A percentile compares a stretch with the other conserved stretches of the same genome.
Conservation (phyloP, 257 asterid species). For the Lycium ferocissimum region DNA sequence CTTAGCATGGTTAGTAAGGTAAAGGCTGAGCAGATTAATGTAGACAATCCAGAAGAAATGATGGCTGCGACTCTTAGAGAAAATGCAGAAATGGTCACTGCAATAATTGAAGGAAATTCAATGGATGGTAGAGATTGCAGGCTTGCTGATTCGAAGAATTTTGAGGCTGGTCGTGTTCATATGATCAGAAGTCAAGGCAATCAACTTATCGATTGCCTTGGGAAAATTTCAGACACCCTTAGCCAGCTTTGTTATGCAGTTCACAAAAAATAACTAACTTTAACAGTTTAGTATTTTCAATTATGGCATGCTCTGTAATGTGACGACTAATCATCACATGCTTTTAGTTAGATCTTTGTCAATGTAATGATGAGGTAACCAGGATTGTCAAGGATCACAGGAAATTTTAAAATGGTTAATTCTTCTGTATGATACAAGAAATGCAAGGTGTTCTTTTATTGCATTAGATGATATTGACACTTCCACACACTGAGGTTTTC, state of each 20-base stretch:
- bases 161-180: conserved; percentile 55
- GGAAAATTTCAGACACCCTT: conserved; percentile 59
- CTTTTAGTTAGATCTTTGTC: neutral
- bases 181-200: conserved; percentile 65
- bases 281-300: neutral
- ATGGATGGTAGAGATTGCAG: conserved; percentile 56
- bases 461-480: conserved; percentile 9
- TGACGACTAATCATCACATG: conserved; percentile 7
- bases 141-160: conserved; percentile 50
- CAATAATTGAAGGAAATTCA: conserved; percentile 58
- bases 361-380: conserved; percentile 6
- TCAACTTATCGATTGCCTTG: conserved; percentile 67
- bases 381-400: neutral
- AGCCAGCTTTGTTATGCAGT: conserved; percentile 61
- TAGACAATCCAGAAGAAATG: conserved; percentile 50
- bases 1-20: conserved; percentile 30
- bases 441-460: conserved; percentile 1
- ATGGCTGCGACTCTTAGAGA: conserved; percentile 59
- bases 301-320: neutral
- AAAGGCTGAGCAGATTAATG: conserved; percentile 36
- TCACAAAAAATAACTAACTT: conserved; percentile 29
- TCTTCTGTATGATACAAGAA: neutral
- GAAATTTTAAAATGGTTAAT: neutral
- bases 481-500: neutral
- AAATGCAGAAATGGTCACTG: conserved; percentile 56